phyloP scores from a whole-genome alignment of 2,329 filamentous ascomycete species.

The Diaporthe eres region DNA sequence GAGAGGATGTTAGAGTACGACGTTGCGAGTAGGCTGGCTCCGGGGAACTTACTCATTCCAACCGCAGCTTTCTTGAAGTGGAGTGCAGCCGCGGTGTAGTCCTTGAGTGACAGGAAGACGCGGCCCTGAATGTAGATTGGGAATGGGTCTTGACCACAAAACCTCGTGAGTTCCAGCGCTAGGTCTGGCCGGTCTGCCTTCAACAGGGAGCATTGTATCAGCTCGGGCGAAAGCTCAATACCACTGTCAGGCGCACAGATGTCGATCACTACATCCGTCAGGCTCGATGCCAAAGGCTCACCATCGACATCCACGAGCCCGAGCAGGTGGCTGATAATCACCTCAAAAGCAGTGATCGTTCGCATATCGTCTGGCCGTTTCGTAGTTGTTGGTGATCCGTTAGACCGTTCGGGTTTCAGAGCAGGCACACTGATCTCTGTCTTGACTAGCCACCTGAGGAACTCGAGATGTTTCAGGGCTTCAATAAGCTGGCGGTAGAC shows the following conservation, averaged over 20 bases:
- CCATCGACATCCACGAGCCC: slow-evolving; percentile 71
- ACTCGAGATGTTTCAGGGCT: slow-evolving; percentile 80
- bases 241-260: slow-evolving; percentile 76
- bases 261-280: slow-evolving; percentile 78
- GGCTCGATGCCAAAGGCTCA: slow-evolving; percentile 68
- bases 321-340: slow-evolving; percentile 73
- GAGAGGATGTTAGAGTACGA: slow-evolving; percentile 47
- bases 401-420: slow-evolving; percentile 55
- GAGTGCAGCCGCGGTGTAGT: slow-evolving; percentile 79
- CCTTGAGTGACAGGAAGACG: slow-evolving; percentile 79
- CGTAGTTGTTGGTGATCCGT: slow-evolving; percentile 46
- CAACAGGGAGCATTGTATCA: slow-evolving; percentile 74
- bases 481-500: slow-evolving; percentile 79
- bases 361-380: slow-evolving; percentile 64
- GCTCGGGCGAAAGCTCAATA: slow-evolving; percentile 72
- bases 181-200: slow-evolving; percentile 72
- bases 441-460: slow-evolving; percentile 78
- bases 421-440: slow-evolving; percentile 69
- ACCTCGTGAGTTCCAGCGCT: slow-evolving; percentile 69
- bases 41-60: slow-evolving; percentile 78
- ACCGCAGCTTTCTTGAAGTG: slow-evolving; percentile 88
- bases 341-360: slow-evolving; percentile 71
- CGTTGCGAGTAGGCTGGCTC: background rate
- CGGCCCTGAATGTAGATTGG: slow-evolving; percentile 89
- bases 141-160: slow-evolving; percentile 71